Evolutionary conservation across 495 filamentous ascomycete genomes (phyloP).

Genomic region (Tuber melanosporum): DNA sequence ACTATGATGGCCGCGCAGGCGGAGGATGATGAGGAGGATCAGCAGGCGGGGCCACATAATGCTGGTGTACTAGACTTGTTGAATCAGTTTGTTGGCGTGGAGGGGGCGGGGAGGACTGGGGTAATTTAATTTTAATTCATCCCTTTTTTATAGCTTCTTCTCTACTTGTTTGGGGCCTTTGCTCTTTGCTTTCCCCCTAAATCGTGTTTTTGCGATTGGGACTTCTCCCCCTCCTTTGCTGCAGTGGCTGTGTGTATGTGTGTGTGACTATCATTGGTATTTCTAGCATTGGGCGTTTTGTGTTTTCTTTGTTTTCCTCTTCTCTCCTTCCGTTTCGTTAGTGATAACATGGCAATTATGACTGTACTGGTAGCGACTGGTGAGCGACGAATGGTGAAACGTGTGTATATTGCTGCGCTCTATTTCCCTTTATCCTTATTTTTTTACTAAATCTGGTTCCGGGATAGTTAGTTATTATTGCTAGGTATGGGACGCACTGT

Average conservation of each 20-base stretch:
- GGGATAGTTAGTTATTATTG: background rate
- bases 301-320: slow-evolving; percentile 11
- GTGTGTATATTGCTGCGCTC: background rate
- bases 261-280: background rate
- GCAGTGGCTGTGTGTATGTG: background rate
- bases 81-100: slow-evolving; percentile 79
- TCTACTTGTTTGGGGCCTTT: slow-evolving; percentile 3
- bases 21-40: slow-evolving; percentile 50
- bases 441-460: background rate
- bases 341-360: background rate
- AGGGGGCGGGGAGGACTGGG: slow-evolving; percentile 45
- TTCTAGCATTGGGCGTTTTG: slow-evolving; percentile 1
- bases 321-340: slow-evolving; percentile 5
- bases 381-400: background rate
- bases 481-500: background rate
- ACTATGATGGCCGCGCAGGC: slow-evolving; percentile 48
- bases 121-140: slow-evolving; percentile 16
- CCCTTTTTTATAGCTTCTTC: background rate
- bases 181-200: background rate
- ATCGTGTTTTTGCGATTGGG: background rate
- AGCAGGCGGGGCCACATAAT: slow-evolving; percentile 42
- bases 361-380: background rate
- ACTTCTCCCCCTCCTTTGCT: background rate
- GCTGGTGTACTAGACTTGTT: slow-evolving; percentile 77
- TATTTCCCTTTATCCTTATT: background rate